phyloP scores from a whole-genome alignment of 129 eudicot genomes.

The Artemisia annua region DNA sequence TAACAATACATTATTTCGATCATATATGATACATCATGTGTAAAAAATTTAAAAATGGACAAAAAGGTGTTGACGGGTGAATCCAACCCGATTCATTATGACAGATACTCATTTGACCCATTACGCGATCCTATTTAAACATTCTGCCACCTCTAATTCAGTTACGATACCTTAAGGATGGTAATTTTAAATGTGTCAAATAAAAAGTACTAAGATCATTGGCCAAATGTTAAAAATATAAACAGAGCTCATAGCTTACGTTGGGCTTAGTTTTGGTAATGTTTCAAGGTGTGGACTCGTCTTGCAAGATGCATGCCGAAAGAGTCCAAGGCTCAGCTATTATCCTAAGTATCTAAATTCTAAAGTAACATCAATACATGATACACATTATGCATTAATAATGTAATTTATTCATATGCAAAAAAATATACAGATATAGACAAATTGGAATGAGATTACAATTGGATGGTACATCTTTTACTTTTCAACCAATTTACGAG shows the following conservation, averaged over 20 bases:
- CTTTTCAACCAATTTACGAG: constrained; percentile 59
- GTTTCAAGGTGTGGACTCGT: constrained; percentile 6
- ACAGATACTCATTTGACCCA: too few relatives aligned
- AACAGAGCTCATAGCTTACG: constrained; percentile 19
- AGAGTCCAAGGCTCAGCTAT: not conserved
- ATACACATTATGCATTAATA: constrained; percentile 20
- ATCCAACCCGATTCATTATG: too few relatives aligned
- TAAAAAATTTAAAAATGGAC: too few relatives aligned
- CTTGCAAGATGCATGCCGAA: constrained; percentile 17
- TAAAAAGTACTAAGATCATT: not conserved
- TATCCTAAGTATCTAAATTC: not conserved
- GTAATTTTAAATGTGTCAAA: too few relatives aligned
- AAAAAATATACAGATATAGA: not conserved
- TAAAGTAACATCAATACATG: constrained; percentile 8
- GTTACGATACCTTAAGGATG: too few relatives aligned
- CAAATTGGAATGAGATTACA: constrained; percentile 9
- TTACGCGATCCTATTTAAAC: too few relatives aligned
- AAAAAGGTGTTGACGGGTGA: too few relatives aligned
- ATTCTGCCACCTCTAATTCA: not conserved
- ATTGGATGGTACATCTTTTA: constrained; percentile 25
- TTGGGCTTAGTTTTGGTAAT: not conserved
- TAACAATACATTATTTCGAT: too few relatives aligned
- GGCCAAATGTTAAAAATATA: not conserved
- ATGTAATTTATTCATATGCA: constrained; percentile 32
- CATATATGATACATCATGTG: too few relatives aligned